Evolutionary conservation across 768 basidiomycete genomes (phyloP).

Genomic region (Hypholoma sublateritium): DNA sequence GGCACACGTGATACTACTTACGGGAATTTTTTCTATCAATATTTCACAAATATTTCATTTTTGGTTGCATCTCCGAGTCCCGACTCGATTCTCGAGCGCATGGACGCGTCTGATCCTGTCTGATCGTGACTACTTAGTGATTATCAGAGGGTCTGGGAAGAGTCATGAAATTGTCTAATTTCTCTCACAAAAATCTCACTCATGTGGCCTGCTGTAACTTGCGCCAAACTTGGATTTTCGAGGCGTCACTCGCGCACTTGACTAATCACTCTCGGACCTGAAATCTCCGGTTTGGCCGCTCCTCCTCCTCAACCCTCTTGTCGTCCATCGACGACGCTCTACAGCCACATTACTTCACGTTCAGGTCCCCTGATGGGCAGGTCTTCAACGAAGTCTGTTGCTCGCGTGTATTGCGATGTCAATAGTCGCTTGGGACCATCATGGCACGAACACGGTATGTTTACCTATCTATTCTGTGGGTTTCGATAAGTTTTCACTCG

Average conservation of each 20-base stretch:
- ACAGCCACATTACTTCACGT: conserved; percentile 2
- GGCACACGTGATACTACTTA: too few relatives aligned
- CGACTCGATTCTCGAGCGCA: not conserved
- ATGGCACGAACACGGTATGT: conserved; percentile 94
- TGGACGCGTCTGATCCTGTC: not conserved
- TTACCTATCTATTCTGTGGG: conserved; percentile 7
- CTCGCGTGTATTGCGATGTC: conserved; percentile 87
- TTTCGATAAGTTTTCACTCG: conserved; percentile 16
- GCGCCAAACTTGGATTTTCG: not conserved
- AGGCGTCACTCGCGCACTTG: not conserved
- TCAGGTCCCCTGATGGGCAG: conserved; percentile 52
- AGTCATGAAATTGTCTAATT: not conserved
- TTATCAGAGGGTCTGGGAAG: not conserved
- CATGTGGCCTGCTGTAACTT: not conserved
- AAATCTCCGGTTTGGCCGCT: not conserved
- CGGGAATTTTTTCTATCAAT: too few relatives aligned
- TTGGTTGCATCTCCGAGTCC: not conserved
- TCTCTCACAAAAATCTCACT: not conserved
- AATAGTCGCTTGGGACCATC: conserved; percentile 84
- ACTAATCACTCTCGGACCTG: not conserved
- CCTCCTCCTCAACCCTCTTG: conserved; percentile 15
- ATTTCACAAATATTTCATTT: too few relatives aligned
- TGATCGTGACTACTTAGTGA: not conserved
- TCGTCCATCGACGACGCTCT: conserved; percentile 6
- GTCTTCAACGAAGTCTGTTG: conserved; percentile 72